Evolutionary conservation across 192 early-diverging fungal species (phyloP).

Genomic region (Coemansia sp.): DNA sequence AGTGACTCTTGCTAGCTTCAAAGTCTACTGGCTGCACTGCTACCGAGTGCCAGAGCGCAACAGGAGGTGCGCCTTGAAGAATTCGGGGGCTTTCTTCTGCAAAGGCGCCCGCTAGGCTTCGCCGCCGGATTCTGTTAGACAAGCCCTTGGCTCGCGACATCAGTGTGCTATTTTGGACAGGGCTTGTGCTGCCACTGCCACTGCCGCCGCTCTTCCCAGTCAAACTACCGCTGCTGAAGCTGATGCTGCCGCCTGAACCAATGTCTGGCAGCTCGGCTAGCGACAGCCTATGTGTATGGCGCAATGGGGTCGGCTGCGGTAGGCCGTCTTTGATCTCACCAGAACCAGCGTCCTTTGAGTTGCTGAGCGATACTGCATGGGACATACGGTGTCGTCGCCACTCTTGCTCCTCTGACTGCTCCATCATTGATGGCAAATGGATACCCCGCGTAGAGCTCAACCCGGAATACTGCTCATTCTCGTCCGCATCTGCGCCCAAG

Average conservation of each 20-base stretch:
- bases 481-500: background rate
- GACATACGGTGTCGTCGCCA: constrained; percentile 11
- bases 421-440: constrained; percentile 38
- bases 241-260: background rate
- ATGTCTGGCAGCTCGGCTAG: background rate
- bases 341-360: background rate
- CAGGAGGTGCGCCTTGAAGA: background rate
- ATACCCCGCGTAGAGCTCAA: constrained; percentile 17
- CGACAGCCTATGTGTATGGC: constrained; percentile 1
- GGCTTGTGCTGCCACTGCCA: background rate
- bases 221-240: background rate
- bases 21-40: background rate
- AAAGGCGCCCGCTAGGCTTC: background rate
- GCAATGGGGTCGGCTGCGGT: background rate
- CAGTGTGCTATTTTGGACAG: constrained; percentile 8
- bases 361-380: constrained; percentile 25
- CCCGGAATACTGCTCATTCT: constrained; percentile 32
- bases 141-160: constrained; percentile 38
- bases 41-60: constrained; percentile 9
- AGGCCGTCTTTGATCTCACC: background rate
- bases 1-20: background rate
- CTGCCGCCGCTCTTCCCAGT: background rate
- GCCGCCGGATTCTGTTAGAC: constrained; percentile 16
- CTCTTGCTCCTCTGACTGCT: constrained; percentile 37
- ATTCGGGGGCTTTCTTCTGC: background rate